A percentile compares a stretch with the other conserved stretches of the same genome.
phyloP scores from a whole-genome alignment of 495 filamentous ascomycete species.

The Jackrogersella minutella region DNA sequence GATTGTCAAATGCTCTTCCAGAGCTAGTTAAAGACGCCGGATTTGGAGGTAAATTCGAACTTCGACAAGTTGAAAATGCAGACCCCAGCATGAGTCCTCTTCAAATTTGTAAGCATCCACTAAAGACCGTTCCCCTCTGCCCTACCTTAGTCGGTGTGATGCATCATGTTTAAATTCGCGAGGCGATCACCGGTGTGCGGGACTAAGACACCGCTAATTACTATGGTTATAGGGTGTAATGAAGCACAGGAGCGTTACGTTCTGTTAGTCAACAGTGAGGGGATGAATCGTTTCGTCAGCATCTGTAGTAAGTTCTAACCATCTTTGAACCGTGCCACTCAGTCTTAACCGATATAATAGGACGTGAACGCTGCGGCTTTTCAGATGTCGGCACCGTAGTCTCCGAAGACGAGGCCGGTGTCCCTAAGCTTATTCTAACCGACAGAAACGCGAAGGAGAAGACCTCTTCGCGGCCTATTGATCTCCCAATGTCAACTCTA shows the following conservation, averaged over 20 bases:
- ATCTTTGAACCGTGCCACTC: neutral
- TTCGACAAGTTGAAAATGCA: constrained; percentile 88
- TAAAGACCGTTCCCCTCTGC: constrained; percentile 2
- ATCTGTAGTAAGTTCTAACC: constrained; percentile 68
- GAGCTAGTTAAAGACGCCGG: constrained; percentile 93
- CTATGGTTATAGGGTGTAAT: constrained; percentile 64
- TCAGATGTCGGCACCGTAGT: constrained; percentile 87
- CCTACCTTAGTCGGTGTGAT: neutral
- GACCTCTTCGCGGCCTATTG: constrained; percentile 72
- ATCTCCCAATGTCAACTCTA: constrained; percentile 87
- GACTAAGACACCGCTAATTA: neutral
- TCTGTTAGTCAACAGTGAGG: constrained; percentile 77
- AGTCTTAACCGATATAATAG: constrained; percentile 44
- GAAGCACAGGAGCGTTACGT: constrained; percentile 98
- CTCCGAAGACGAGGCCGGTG: constrained; percentile 66
- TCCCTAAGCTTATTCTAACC: constrained; percentile 76
- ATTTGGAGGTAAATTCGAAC: constrained; percentile 86
- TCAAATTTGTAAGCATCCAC: constrained; percentile 52
- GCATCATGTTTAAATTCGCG: too few relatives aligned
- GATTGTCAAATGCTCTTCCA: constrained; percentile 90
- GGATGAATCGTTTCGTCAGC: constrained; percentile 81
- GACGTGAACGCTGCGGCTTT: constrained; percentile 88
- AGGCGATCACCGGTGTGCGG: too few relatives aligned
- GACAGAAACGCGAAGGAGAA: constrained; percentile 82
- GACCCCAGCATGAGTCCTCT: constrained; percentile 92